Percentiles rank a stretch among this genome's conserved stretches.
Conservation (phyloP, 495 filamentous ascomycete species). For the Trichoderma asperelloides region DNA sequence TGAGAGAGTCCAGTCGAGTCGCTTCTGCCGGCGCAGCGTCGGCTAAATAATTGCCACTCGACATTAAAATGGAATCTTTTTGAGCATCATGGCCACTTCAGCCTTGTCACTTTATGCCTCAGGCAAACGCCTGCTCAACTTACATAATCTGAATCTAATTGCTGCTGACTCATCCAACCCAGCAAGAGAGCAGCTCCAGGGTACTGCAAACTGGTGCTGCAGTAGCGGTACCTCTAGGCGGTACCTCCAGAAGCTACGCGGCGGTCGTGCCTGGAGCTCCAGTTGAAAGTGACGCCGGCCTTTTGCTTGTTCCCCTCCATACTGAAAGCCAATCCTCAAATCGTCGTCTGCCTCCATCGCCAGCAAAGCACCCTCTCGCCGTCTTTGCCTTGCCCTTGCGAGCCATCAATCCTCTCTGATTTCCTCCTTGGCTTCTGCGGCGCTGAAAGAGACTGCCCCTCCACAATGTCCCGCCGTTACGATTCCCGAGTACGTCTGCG, state of each 20-base stretch:
- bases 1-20: background rate
- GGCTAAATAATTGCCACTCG: background rate
- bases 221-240: background rate
- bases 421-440: background rate
- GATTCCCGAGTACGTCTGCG: conserved; percentile 75
- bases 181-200: background rate
- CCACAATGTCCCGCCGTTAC: conserved; percentile 89
- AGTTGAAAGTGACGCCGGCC: conserved; percentile 12
- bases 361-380: conserved; percentile 8
- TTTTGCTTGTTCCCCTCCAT: conserved; percentile 9
- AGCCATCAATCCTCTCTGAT: background rate
- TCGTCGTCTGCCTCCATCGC: conserved; percentile 14
- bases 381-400: background rate
- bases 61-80: background rate
- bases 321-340: background rate
- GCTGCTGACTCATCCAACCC: background rate
- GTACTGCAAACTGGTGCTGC: too few species aligned
- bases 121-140: background rate
- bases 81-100: background rate
- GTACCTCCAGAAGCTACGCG: conserved; percentile 21
- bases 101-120: background rate
- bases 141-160: background rate
- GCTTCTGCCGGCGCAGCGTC: background rate
- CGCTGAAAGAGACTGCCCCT: background rate
- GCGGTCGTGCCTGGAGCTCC: conserved; percentile 32